Percentiles rank a stretch among this genome's conserved stretches.
phyloP scores from a whole-genome alignment of 148 eudicot genomes.

The Cornus controversa region DNA sequence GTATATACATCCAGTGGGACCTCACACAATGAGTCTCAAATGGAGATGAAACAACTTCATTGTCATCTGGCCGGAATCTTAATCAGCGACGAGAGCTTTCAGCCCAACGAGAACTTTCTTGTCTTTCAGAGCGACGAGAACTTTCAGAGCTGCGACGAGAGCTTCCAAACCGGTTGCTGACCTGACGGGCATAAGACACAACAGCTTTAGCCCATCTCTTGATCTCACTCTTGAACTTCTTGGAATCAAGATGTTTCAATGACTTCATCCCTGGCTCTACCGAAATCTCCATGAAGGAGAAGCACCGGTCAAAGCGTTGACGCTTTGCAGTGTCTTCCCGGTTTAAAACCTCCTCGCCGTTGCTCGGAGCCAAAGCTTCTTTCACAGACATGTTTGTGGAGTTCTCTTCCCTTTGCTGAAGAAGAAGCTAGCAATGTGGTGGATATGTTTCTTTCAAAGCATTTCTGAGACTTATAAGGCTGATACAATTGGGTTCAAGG shows the following conservation, averaged over 20 bases:
- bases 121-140: too few relatives aligned
- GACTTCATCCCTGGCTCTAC: conserved; percentile 43
- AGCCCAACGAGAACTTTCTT: too few relatives aligned
- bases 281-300: conserved; percentile 52
- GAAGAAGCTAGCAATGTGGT: background rate
- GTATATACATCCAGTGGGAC: background rate
- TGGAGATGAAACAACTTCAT: too few relatives aligned
- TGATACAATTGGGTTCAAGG: too few relatives aligned
- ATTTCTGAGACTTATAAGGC: conserved; percentile 10
- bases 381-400: conserved; percentile 16
- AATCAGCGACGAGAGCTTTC: conserved; percentile 24
- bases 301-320: conserved; percentile 26
- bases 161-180: conserved; percentile 41
- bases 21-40: background rate
- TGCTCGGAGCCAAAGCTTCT: conserved; percentile 20
- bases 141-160: conserved; percentile 10
- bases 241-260: conserved; percentile 41
- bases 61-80: background rate
- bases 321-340: conserved; percentile 19
- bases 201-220: conserved; percentile 72
- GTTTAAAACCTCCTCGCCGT: background rate
- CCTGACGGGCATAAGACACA: conserved; percentile 59
- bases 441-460: background rate
- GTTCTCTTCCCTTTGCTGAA: conserved; percentile 5
- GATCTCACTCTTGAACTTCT: conserved; percentile 48